These are phyloP conservation scores for Podosphaera fusca DNA, from an alignment of 2,329 filamentous ascomycete genomes.

Conservation along the genomic window DNA sequence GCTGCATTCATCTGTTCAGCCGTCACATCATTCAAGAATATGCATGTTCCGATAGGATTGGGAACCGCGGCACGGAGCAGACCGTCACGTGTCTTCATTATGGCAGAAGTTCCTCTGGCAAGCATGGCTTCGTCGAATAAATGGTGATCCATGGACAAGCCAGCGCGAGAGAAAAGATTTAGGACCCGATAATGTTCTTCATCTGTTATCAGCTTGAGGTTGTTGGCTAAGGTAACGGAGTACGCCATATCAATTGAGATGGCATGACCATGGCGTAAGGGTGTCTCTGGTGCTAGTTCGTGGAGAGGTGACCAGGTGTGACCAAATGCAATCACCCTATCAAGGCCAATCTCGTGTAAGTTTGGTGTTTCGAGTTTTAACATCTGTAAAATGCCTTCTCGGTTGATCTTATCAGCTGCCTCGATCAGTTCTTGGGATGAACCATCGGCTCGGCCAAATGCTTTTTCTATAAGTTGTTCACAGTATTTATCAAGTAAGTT, in stretches of 20 bases:
- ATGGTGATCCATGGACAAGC: constrained; percentile 47
- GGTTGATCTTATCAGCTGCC: constrained; percentile 43
- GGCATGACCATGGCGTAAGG: constrained; percentile 48
- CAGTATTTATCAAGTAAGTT: constrained; percentile 45
- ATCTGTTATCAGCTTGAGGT: constrained; percentile 34
- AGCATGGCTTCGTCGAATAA: constrained; percentile 43
- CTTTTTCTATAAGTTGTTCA: constrained; percentile 39
- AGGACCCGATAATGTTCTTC: constrained; percentile 38
- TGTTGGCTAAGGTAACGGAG: constrained; percentile 42
- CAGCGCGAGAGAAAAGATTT: constrained; percentile 45
- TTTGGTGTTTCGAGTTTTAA: constrained; percentile 51
- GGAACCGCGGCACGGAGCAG: constrained; percentile 45
- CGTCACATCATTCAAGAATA: constrained; percentile 44
- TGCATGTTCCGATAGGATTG: constrained; percentile 39
- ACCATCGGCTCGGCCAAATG: constrained; percentile 38
- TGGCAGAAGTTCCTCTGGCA: constrained; percentile 41
- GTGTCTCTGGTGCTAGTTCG: constrained; percentile 43
- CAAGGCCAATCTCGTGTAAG: constrained; percentile 47
- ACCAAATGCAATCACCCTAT: constrained; percentile 50
- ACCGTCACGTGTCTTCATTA: constrained; percentile 48
- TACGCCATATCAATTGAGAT: constrained; percentile 60
- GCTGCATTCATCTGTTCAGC: constrained; percentile 37
- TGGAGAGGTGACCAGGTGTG: constrained; percentile 56
- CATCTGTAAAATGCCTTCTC: constrained; percentile 50
- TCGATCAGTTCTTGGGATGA: constrained; percentile 29